Evolutionary conservation across 78 protist genomes (phyloP), one percentile per base, ranked within the genome.

Genomic region (Dictyostelium brefeldianum): DNA sequence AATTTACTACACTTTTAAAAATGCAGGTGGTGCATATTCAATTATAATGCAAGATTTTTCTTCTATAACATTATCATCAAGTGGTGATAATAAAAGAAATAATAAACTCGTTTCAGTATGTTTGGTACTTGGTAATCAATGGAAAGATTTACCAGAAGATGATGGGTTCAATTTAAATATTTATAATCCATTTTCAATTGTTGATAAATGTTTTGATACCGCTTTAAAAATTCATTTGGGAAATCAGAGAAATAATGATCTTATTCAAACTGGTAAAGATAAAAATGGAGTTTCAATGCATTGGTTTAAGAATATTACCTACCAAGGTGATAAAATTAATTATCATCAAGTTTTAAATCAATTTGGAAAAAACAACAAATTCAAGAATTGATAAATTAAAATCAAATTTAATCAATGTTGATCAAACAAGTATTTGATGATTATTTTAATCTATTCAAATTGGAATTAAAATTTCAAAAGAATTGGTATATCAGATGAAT

Each of bases 41-140:
- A 20, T 78, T 59, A 54, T 78, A 0, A 78, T 78, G 83, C 64
- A 78, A 51, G 70, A 78, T 78, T 14, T 78, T n/a, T n/a, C n/a
- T n/a, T n/a, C n/a, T n/a, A n/a, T n/a, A n/a, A n/a, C n/a, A n/a
- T n/a, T n/a, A n/a, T n/a, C n/a, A 22, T 51, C 83, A 48, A 47
- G 10, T 14, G n/a, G 10, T 51, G 4, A 8, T 14, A 51, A 51
- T 4, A n/a, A n/a, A n/a, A 4, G 15, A 1, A 12, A 51, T 14
- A 1, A 65, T 0, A 43, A 25, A 10, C n/a, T 43, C 53, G n/a
- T 73, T 46, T 46, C 59, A 3, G 79, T 57, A n/a, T 46, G 56
- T 46, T n/a, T 29, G 31, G 47, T 10, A 11, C 17, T 78, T n/a
- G 83, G 83, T 36, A 78, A 78, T 31, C 83, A 78, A 54, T 78